Evolutionary conservation across 257 asterid species (phyloP).

Genomic region (Lantana camara): DNA sequence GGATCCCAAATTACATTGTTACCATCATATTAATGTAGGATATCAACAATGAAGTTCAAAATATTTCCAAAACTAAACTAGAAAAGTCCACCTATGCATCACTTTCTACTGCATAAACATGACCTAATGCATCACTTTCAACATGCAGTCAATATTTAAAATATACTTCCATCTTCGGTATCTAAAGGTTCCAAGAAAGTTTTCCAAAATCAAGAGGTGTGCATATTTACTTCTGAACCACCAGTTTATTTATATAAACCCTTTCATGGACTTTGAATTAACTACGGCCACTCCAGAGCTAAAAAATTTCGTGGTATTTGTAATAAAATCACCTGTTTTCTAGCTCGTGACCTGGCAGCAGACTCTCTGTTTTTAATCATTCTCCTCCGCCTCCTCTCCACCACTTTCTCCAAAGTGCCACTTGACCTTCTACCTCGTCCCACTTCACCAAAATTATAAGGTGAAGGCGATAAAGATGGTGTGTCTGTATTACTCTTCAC

Average conservation of each 20-base stretch:
- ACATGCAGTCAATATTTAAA: too few species aligned
- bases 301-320: constrained; percentile 3
- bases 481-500: constrained; percentile 52
- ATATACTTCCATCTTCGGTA: neutral
- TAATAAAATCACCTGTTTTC: constrained; percentile 76
- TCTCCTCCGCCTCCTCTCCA: constrained; percentile 63
- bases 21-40: constrained; percentile 14
- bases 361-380: constrained; percentile 69
- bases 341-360: constrained; percentile 70
- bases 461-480: constrained; percentile 66
- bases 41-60: neutral
- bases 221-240: constrained; percentile 9
- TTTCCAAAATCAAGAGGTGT: constrained; percentile 17
- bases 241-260: neutral
- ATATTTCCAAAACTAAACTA: too few species aligned
- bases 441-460: constrained; percentile 57
- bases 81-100: too few species aligned
- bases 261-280: constrained; percentile 5
- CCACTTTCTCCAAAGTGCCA: constrained; percentile 61
- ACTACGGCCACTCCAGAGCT: neutral
- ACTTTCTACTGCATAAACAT: too few species aligned
- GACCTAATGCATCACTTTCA: too few species aligned
- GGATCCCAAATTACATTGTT: neutral
- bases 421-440: constrained; percentile 50
- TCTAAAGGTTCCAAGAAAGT: constrained; percentile 4